phyloP scores from a whole-genome alignment of 345 rosid species.

The Gossypium mustelinum region DNA sequence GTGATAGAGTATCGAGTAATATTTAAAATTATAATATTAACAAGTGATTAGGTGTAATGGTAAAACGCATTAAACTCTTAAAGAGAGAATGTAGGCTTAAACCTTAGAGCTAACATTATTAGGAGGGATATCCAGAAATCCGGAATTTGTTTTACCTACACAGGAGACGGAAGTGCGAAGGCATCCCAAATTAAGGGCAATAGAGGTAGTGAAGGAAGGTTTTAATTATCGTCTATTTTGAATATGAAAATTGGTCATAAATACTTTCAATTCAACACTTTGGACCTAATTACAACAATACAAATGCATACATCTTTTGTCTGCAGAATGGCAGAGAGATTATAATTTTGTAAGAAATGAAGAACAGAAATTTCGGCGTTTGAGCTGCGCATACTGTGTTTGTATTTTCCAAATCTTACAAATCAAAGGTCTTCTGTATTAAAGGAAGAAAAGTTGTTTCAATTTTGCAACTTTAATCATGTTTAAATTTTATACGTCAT shows the following conservation, averaged over 20 bases:
- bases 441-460: no score
- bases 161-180: neutral
- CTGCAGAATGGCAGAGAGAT: neutral
- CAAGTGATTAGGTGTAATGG: no score
- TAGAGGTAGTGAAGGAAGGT: neutral
- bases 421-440: neutral
- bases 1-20: no score
- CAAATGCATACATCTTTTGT: neutral
- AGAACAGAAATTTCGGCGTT: slow-evolving; percentile 8
- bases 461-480: no score
- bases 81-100: no score
- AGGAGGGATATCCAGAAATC: no score
- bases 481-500: no score
- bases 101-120: no score
- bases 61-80: no score
- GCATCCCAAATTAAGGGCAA: neutral
- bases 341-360: neutral
- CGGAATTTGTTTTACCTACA: neutral
- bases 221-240: neutral
- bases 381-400: neutral
- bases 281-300: neutral
- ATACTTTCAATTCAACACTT: neutral
- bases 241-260: neutral
- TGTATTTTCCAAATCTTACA: neutral
- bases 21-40: no score